These are phyloP conservation scores for Suillus spraguei DNA, from an alignment of 768 basidiomycete genomes.

Conservation along the genomic window DNA sequence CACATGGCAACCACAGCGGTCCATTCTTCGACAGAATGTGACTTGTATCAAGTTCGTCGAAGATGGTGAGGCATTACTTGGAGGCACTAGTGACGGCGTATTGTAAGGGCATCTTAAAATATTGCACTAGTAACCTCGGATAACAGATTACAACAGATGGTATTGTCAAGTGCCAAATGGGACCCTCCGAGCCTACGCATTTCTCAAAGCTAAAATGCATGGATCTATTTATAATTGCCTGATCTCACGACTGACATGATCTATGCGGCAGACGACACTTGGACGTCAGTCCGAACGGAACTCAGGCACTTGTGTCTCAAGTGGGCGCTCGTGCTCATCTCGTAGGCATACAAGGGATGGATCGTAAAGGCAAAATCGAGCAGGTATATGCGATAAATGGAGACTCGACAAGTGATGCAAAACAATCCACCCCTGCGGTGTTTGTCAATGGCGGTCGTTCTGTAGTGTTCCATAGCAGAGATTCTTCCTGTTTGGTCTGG, in stretches of 20 bases:
- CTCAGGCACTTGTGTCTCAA: slow-evolving; percentile 56
- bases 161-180: slow-evolving; percentile 70
- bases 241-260: slow-evolving; percentile 16
- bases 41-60: slow-evolving; percentile 65
- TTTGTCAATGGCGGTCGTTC: slow-evolving; percentile 56
- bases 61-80: slow-evolving; percentile 62
- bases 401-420: slow-evolving; percentile 31
- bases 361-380: slow-evolving; percentile 54
- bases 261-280: slow-evolving; percentile 47
- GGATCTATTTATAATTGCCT: slow-evolving; percentile 21
- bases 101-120: slow-evolving; percentile 44
- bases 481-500: slow-evolving; percentile 63
- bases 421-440: slow-evolving; percentile 47
- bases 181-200: slow-evolving; percentile 59
- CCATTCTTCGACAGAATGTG: slow-evolving; percentile 65
- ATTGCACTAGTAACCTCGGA: slow-evolving; percentile 15
- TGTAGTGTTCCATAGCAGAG: slow-evolving; percentile 58
- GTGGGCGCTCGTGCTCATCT: slow-evolving; percentile 51
- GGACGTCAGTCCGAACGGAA: slow-evolving; percentile 50
- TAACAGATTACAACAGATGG: slow-evolving; percentile 47
- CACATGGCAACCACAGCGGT: slow-evolving; percentile 64
- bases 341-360: slow-evolving; percentile 50
- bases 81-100: slow-evolving; percentile 71
- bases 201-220: slow-evolving; percentile 62
- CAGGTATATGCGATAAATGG: slow-evolving; percentile 51